These are phyloP conservation scores for Torulaspora microellipsoides DNA, from an alignment of 805 yeast species.

Conservation along the genomic window DNA sequence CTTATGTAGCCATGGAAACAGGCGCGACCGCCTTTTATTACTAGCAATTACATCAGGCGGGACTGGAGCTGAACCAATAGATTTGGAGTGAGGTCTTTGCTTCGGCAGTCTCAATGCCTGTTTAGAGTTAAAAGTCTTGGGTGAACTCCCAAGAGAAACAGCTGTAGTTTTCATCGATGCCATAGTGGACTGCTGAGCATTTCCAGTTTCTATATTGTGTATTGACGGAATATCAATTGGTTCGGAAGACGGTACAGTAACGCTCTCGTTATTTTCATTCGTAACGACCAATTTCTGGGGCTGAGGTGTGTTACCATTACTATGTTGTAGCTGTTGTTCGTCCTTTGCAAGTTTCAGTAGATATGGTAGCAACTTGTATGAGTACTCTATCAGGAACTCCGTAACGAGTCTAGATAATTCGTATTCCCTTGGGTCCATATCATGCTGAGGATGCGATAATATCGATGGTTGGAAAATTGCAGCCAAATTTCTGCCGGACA, in stretches of 20 bases:
- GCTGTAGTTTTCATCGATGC: background rate
- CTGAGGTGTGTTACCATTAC: conserved; percentile 5
- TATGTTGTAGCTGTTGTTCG: conserved; percentile 15
- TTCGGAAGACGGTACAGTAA: conserved; percentile 2
- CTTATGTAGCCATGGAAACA: conserved; percentile 32
- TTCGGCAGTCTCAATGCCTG: conserved; percentile 11
- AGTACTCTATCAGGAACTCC: conserved; percentile 83
- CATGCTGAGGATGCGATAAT: conserved; percentile 87
- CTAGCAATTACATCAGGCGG: conserved; percentile 34
- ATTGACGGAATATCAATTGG: conserved; percentile 9
- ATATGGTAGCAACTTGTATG: conserved; percentile 68
- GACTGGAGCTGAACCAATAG: conserved; percentile 29
- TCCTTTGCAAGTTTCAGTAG: conserved; percentile 35
- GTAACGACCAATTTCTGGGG: conserved; percentile 12
- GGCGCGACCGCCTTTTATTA: conserved; percentile 23
- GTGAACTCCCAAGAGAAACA: conserved; percentile 4
- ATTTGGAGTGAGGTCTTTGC: conserved; percentile 32
- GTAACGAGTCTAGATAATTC: conserved; percentile 81
- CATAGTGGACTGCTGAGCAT: background rate
- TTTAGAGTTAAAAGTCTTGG: conserved; percentile 2
- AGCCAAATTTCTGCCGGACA: conserved; percentile 91
- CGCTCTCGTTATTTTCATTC: conserved; percentile 10
- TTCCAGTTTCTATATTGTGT: background rate
- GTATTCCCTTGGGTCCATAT: conserved; percentile 88
- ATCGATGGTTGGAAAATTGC: conserved; percentile 98